Evolutionary conservation across 495 filamentous ascomycete genomes (phyloP), one percentile per base, ranked within the genome.

Genomic region (Aspergillus baeticus): DNA sequence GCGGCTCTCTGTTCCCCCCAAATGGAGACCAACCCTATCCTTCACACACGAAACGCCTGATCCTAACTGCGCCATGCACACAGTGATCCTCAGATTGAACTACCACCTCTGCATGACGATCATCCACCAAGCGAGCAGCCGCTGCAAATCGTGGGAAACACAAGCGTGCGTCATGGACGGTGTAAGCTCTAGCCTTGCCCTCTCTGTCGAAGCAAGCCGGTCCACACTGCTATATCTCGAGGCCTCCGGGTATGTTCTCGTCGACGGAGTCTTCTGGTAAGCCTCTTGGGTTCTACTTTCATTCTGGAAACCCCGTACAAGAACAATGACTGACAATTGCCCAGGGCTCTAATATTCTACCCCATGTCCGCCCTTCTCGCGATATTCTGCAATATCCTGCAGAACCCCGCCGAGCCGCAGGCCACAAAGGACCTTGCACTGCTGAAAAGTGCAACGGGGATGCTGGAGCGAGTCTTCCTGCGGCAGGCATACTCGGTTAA

Each of bases 181-280:
- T 1, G 69, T 83, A 10, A 75, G 69, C 14, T 78, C 77, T 0
- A 81, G 78, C 49, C 63, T 82, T 2, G 71, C 71, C 0, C 60
- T 83, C 3, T 76, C 75, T 5, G 76, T 83, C 23, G 79, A 81
- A 43, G 79, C 80, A 0, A 81, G 78, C 57, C 77, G 79, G 6
- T 79, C 75, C 1, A 80, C 77, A 0, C 51, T 82, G 5, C 62
- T 76, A 17, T 81, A 77, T 44, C 58, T 81, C 2, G 67, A 75
- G 29, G 66, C 70, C 0, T 66, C 72, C 10, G 68, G 73, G 3
- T 66, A 73, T 55, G 71, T 70, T 0, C 60, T 82, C 6, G 61
- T 73, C 1, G 72, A 72, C 0, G 74, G 77, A 20, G 69, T 77
- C 1, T 80, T 79, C 46, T 82, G 78, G 79, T 80, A 61, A 38